Base-by-base conservation (phyloP, 2,329 filamentous ascomycete genomes). In the Periconia sp. region DNA sequence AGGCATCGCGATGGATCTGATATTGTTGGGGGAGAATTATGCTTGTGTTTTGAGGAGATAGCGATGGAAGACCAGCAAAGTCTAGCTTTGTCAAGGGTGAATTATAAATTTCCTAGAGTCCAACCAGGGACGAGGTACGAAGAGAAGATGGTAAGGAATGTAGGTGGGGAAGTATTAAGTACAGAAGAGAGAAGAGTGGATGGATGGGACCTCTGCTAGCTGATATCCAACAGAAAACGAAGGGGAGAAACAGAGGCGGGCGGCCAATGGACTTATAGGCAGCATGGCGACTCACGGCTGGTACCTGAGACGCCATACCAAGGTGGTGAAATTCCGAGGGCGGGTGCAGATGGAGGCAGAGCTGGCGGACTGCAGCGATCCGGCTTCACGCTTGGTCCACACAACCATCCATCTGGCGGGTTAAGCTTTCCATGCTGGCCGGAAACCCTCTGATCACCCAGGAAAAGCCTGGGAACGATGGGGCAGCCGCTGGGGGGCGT, bases 111-210 rank as follows among this genome's bases (percentile, higher is more conserved):
- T 65, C 57, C 63, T 59, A 61, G 61, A 63, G 71, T 74, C 71
- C 71, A 74, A 70, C 71, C 71, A 74, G 71, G 71, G 71, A 74
- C 71, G 56, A 60, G 60, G 61, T 56, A 61, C 66, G 65, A 72
- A 69, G 59, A 57, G 62, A 68, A 72, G 56, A 42, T 58, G 63
- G 6, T 66, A 72, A 72, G 59, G 69, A 73, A 60, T 67, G 70
- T 70, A 61, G 60, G 62, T 50, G 41, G 54, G 33, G 5, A 53
- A 61, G 58, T 69, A 72, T 73, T 73, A 73, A 64, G 60, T 70
- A 71, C 56, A 58, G 63, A 55, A 42, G 31, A 57, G 60, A 68
- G 59, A 56, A 55, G 53, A 64, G 57, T 63, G 63, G 63, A 65
- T 61, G 62, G 61, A 65, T 58, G 50, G n/a, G 56, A 50, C 49